Base-by-base conservation (phyloP, 2,329 filamentous ascomycete genomes). In the Diaporthe ilicicola region DNA sequence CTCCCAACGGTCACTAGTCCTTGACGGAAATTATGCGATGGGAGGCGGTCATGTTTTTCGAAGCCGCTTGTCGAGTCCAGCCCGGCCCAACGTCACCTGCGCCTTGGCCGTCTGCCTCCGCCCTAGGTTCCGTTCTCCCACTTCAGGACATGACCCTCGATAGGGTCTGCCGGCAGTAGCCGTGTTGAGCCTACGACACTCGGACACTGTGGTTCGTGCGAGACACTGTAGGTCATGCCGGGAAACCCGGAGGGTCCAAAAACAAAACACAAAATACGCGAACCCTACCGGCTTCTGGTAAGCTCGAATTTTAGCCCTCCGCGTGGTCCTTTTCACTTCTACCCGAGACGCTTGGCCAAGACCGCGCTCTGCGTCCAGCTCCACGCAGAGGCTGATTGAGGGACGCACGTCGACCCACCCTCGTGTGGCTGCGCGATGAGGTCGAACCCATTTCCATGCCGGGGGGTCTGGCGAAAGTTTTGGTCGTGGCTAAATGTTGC, bases 341-440 rank as follows among this genome's bases (percentile, higher is more conserved):
- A 10, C 22, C 12, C 27, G 15, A 9, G 32, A 34, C 32, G 15
- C 19, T 48, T 24, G 27, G 59, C 37, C 29, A 42, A 56, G n/a
- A 50, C 29, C 12, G 42, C 24, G 22, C 17, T 34, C 13, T n/a
- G 24, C 24, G 8, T 53, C 42, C 66, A 39, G 39, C 42, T 42
- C 32, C 34, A 34, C 44, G 37, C 24, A 13, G 59, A 32, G 42
- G 56, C 32, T 24, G 5, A 12, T 15, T 24, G 53, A 34, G 50
- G 15, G 53, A 34, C 42, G 15, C 42, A 51, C 7, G 4, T 32
- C 34, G 27, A n/a, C 67, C 29, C n/a, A 44, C 17, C 29, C 6
- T 29, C 27, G 56, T 32, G 39, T 44, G 42, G 64, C 54, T 51
- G 42, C 70, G 69, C 24, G 10, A 48, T 37, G 48, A 46, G 51